These are phyloP conservation scores for Hypocreales sp. DNA, from an alignment of 2,329 filamentous ascomycete species.

Conservation along the genomic window DNA sequence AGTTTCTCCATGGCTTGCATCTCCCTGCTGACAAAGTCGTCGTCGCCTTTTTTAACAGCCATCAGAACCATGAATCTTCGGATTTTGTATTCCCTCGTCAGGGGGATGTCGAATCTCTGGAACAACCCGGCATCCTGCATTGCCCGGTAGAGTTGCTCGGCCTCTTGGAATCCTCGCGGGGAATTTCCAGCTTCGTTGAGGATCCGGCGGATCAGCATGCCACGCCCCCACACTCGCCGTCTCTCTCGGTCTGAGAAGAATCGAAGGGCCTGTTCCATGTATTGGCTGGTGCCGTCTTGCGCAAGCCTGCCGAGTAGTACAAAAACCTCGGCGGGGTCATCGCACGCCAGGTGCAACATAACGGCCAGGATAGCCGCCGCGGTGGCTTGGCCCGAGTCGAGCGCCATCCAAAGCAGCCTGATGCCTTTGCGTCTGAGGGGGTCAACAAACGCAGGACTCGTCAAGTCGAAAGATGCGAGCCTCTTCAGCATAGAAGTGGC, in stretches of 20 bases:
- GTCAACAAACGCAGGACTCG: slow-evolving; percentile 4
- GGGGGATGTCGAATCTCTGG: slow-evolving; percentile 4
- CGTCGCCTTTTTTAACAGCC: slow-evolving; percentile 12
- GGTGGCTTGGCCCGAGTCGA: slow-evolving; percentile 5
- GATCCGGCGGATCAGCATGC: slow-evolving; percentile 5
- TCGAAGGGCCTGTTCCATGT: slow-evolving; percentile 3
- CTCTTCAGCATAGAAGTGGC: slow-evolving; percentile 7
- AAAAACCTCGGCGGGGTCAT: slow-evolving; percentile 8
- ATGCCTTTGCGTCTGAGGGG: slow-evolving; percentile 7
- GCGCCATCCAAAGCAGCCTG: slow-evolving; percentile 10
- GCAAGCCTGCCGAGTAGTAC: slow-evolving; percentile 3
- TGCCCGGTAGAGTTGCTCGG: slow-evolving; percentile 12
- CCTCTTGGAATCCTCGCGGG: slow-evolving; percentile 3
- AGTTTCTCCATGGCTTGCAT: slow-evolving; percentile 9
- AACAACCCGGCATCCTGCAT: slow-evolving; percentile 15
- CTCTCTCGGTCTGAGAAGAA: slow-evolving; percentile 4
- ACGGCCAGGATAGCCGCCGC: slow-evolving; percentile 8
- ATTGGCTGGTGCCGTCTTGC: slow-evolving; percentile 2
- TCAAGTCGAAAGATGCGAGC: slow-evolving; percentile 5
- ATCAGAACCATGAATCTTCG: slow-evolving; percentile 12
- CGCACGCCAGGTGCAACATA: slow-evolving; percentile 8
- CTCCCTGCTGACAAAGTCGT: slow-evolving; percentile 11
- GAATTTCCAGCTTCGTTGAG: slow-evolving; percentile 3
- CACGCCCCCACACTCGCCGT: slow-evolving; percentile 4
- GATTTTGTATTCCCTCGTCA: slow-evolving; percentile 11